A percentile compares a stretch with the other conserved stretches of the same genome.
Evolutionary conservation across 768 basidiomycete genomes (phyloP).

Genomic region (Rhizopogon salebrosus): DNA sequence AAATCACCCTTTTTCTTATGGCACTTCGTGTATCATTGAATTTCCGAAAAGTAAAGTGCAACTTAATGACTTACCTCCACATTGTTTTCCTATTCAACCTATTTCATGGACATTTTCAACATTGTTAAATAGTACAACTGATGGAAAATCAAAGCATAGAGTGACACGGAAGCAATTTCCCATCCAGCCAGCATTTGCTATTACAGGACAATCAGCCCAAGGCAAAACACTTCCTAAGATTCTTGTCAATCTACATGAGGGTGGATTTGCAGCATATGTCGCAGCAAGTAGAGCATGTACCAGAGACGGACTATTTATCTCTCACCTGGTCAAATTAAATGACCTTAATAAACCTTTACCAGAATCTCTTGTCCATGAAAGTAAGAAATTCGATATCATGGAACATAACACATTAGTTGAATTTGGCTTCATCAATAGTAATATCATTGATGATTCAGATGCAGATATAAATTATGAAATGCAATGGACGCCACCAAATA

Average conservation of each 20-base stretch:
- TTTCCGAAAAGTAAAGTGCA: conserved; percentile 18
- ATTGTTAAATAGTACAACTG: neutral
- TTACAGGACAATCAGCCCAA: conserved; percentile 27
- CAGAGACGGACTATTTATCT: conserved; percentile 18
- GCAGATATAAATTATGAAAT: too few species aligned
- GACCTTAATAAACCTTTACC: conserved; percentile 18
- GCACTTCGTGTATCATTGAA: neutral
- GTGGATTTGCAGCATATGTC: conserved; percentile 25
- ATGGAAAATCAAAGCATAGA: neutral
- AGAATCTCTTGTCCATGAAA: neutral
- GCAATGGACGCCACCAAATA: too few species aligned
- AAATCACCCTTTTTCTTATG: neutral
- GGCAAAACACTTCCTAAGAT: conserved; percentile 23
- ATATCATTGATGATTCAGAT: too few species aligned
- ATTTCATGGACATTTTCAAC: conserved; percentile 4
- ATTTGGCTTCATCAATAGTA: too few species aligned
- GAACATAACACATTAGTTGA: too few species aligned
- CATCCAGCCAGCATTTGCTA: conserved; percentile 24
- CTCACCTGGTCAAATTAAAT: conserved; percentile 10
- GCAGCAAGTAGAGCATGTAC: conserved; percentile 18
- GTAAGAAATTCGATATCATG: too few species aligned
- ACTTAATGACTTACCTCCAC: conserved; percentile 10
- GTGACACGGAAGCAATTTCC: conserved; percentile 14
- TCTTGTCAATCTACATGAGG: conserved; percentile 14
- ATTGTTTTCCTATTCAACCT: conserved; percentile 13